phyloP scores from a whole-genome alignment of 139 green algal genomes.

The Tetradesmus lagerheimii region DNA sequence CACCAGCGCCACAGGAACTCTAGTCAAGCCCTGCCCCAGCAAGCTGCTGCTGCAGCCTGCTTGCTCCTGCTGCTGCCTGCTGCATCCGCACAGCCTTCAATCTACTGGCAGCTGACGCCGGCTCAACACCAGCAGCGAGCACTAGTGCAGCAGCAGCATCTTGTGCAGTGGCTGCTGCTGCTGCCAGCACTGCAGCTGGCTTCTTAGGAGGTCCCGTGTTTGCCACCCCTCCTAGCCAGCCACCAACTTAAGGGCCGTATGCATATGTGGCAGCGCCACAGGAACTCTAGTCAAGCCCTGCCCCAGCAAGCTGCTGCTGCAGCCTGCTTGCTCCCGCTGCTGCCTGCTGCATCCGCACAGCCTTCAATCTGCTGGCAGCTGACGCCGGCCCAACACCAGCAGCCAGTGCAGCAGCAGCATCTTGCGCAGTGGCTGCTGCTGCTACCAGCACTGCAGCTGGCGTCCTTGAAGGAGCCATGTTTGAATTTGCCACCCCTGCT shows the following conservation, averaged over 20 bases:
- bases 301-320: background rate
- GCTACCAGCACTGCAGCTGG: conserved; percentile 22
- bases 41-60: background rate
- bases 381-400: background rate
- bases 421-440: conserved; percentile 1
- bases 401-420: background rate
- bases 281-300: background rate
- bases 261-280: background rate
- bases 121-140: background rate
- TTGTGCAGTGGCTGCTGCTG: background rate
- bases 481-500: background rate
- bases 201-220: too few species aligned
- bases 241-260: too few species aligned
- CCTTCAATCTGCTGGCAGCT: background rate
- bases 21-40: background rate
- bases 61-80: background rate
- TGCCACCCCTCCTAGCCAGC: too few species aligned
- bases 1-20: background rate
- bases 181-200: background rate
- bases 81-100: background rate
- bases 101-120: background rate
- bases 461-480: background rate
- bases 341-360: background rate
- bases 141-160: background rate
- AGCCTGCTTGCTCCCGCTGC: background rate